Percentiles rank a stretch among this genome's conserved stretches.
Evolutionary conservation across 2,329 filamentous ascomycete species (phyloP).

Genomic region (Ophiosphaerella korrae): DNA sequence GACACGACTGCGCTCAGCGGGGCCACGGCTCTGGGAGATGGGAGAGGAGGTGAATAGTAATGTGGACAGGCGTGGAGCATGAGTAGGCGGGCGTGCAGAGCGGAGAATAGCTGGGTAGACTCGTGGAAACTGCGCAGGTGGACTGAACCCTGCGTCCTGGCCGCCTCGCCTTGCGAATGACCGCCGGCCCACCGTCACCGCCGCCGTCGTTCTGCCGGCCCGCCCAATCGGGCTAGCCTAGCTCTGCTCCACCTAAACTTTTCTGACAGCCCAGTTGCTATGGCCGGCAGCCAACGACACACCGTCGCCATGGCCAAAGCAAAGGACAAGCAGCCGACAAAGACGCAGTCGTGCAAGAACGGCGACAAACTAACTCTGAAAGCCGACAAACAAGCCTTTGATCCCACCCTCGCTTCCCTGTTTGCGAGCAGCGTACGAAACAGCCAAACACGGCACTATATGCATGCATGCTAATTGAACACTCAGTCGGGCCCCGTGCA

Average conservation of each 20-base stretch:
- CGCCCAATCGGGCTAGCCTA: not conserved
- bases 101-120: slow-evolving; percentile 13
- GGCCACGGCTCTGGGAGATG: slow-evolving; percentile 6
- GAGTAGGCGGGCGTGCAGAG: slow-evolving; percentile 9
- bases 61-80: slow-evolving; percentile 23
- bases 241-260: slow-evolving; percentile 38
- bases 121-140: slow-evolving; percentile 23
- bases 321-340: slow-evolving; percentile 30
- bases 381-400: slow-evolving; percentile 45
- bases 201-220: slow-evolving; percentile 17
- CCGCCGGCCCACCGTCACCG: slow-evolving; percentile 19
- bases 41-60: slow-evolving; percentile 10
- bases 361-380: slow-evolving; percentile 26
- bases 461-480: slow-evolving; percentile 14
- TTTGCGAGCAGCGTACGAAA: slow-evolving; percentile 52
- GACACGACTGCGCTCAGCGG: slow-evolving; percentile 14
- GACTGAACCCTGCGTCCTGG: slow-evolving; percentile 20
- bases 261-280: slow-evolving; percentile 18
- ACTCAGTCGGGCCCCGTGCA: slow-evolving; percentile 44
- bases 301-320: slow-evolving; percentile 41
- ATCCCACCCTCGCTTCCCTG: slow-evolving; percentile 53
- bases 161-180: slow-evolving; percentile 21
- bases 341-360: slow-evolving; percentile 14
- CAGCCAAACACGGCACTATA: not conserved
- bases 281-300: slow-evolving; percentile 8